Evolutionary conservation across 2,329 filamentous ascomycete genomes (phyloP).

Genomic region (Aspergillus eucalypticola): DNA sequence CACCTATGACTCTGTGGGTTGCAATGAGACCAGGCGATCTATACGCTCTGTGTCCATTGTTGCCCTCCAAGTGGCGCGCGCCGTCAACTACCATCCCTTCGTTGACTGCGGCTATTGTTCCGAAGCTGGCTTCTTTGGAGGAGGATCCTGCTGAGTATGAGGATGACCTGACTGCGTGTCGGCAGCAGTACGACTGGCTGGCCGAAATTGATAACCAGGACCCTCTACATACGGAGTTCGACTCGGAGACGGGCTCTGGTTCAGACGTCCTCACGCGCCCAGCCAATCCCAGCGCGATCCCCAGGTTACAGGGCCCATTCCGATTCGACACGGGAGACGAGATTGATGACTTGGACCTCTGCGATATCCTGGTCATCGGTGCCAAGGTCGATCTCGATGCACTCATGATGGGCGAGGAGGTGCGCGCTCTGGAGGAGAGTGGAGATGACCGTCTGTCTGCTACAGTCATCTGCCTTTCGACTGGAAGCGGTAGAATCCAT

Average conservation of each 20-base stretch:
- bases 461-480: conserved; percentile 60
- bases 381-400: conserved; percentile 55
- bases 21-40: conserved; percentile 94
- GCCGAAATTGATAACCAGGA: conserved; percentile 58
- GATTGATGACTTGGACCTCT: conserved; percentile 57
- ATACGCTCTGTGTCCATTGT: conserved; percentile 86
- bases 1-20: conserved; percentile 93
- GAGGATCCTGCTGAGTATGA: conserved; percentile 45
- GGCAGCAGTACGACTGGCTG: conserved; percentile 63
- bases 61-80: conserved; percentile 83
- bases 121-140: conserved; percentile 58
- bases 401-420: conserved; percentile 54
- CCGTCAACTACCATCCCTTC: conserved; percentile 76
- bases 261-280: conserved; percentile 60
- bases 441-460: conserved; percentile 55
- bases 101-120: conserved; percentile 77
- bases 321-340: conserved; percentile 51
- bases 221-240: conserved; percentile 41
- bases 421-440: conserved; percentile 42
- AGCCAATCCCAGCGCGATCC: conserved; percentile 54
- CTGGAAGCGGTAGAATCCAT: conserved; percentile 57
- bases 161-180: conserved; percentile 48
- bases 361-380: conserved; percentile 61
- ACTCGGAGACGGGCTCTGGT: conserved; percentile 41
- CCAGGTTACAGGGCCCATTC: conserved; percentile 65